Evolutionary conservation across 371 early-diverging fungal species (phyloP), one percentile per base, ranked within the genome.

Genomic region (Mortierella sp.): DNA sequence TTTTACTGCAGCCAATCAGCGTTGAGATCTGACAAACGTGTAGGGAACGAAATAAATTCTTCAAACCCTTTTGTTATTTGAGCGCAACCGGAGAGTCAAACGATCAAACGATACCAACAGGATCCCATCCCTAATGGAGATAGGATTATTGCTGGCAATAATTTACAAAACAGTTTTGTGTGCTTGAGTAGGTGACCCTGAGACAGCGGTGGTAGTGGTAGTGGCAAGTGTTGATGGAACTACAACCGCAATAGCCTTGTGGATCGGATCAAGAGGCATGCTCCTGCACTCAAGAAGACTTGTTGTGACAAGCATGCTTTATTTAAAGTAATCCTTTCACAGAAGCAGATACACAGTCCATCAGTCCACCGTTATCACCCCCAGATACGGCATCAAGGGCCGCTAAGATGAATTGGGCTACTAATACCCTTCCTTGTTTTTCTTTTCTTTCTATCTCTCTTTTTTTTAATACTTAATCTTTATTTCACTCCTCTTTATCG

Each of bases 1-100:
- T 43, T 43, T 43, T 43, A 24, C 52, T n/a, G 8, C 43, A 65
- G 65, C 65, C 65, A 65, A 65, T 65, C 41, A 65, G 21, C 52
- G 40, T 36, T 43, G 57, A 65, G 65, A 24, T 55, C 55, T 40
- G 7, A 36, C 13, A 2, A 65, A 65, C 65, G 65, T 65, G 65
- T 57, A 32, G 40, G 40, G 41, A 55, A 55, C 16, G 13, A 57
- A 40, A 65, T 43, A 40, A 52, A 40, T 61, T 33, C 16, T 9
- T 41, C 21, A 36, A 19, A 38, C 21, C 9, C 10, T 5, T 38
- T 41, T 5, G 61, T 11, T 36, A 60, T 36, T 60, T n/a, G 53
- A 53, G 53, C 53, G 53, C 53, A 53, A 24, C 53, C 24, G n/a
- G 36, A 60, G 61, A 36, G 41, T n/a, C 36, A 38, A 36, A 60